A percentile compares a stretch with the other conserved stretches of the same genome.
These are phyloP conservation scores for Agaricales sp. DNA, from an alignment of 1,284 basidiomycete species.

Conservation along the genomic window DNA sequence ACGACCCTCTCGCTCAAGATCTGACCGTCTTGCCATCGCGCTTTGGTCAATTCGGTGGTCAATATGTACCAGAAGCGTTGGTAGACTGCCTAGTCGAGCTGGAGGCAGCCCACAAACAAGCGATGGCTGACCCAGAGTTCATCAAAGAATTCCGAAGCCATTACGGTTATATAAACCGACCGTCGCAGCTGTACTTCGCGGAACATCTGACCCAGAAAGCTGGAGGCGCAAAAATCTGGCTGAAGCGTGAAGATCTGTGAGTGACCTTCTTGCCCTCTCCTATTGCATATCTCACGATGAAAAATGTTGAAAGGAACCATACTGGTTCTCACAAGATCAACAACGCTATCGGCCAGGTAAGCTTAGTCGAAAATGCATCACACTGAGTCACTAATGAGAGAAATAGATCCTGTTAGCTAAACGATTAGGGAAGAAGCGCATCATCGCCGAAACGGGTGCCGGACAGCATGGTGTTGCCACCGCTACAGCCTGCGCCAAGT, in stretches of 20 bases:
- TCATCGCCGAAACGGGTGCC: conserved; percentile 98
- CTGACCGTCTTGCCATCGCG: conserved; percentile 59
- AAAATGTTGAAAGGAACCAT: conserved; percentile 56
- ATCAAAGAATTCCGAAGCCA: conserved; percentile 87
- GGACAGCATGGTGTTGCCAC: conserved; percentile 99
- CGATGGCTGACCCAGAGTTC: conserved; percentile 84
- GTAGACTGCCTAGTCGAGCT: conserved; percentile 88
- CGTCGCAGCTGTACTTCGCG: conserved; percentile 67
- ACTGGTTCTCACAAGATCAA: conserved; percentile 98
- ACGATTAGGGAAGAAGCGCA: conserved; percentile 89
- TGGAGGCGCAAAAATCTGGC: conserved; percentile 92
- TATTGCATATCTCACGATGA: conserved; percentile 6
- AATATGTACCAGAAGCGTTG: conserved; percentile 93
- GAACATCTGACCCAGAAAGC: conserved; percentile 67
- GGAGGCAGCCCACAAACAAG: conserved; percentile 83
- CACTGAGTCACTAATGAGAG: conserved; percentile 5
- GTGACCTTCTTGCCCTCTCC: conserved; percentile 19
- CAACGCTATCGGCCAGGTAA: conserved; percentile 84
- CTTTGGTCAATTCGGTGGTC: conserved; percentile 95
- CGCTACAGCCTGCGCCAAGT: conserved; percentile 95
- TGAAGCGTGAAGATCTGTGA: conserved; percentile 93
- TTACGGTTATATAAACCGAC: conserved; percentile 86
- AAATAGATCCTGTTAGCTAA: conserved; percentile 81
- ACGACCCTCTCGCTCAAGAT: conserved; percentile 22
- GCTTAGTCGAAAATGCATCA: conserved; percentile 9